Evolutionary conservation across 2,329 filamentous ascomycete species (phyloP).

Genomic region (Emergomyces orientalis): DNA sequence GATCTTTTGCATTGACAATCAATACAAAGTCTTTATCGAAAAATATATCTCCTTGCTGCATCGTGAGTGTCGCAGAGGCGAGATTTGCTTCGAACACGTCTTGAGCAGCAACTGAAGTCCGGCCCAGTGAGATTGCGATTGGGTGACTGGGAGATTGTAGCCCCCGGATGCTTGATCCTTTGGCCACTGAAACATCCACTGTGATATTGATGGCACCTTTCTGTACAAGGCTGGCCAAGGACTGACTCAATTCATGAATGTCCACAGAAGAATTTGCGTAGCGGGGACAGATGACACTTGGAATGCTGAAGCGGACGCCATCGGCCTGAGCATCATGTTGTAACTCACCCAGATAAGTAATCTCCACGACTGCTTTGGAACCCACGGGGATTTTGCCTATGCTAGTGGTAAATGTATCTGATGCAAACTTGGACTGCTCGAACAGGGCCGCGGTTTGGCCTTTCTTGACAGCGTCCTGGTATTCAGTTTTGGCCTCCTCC

Average conservation of each 20-base stretch:
- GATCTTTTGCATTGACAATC: constrained; percentile 52
- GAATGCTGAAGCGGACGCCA: constrained; percentile 60
- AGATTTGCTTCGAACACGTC: constrained; percentile 46
- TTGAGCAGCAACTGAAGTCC: constrained; percentile 39
- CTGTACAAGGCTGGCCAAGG: constrained; percentile 15
- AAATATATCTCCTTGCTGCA: constrained; percentile 25
- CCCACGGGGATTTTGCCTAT: constrained; percentile 58
- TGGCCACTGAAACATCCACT: constrained; percentile 52
- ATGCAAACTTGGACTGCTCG: constrained; percentile 50
- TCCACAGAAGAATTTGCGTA: constrained; percentile 42
- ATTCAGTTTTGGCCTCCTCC: constrained; percentile 51
- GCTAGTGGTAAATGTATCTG: constrained; percentile 59
- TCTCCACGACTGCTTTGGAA: constrained; percentile 49
- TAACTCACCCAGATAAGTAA: constrained; percentile 60
- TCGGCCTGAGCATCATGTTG: constrained; percentile 62
- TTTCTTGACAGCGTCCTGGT: constrained; percentile 47
- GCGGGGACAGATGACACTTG: constrained; percentile 56
- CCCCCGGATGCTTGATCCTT: constrained; percentile 48
- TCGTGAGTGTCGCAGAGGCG: constrained; percentile 52
- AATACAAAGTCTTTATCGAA: constrained; percentile 60
- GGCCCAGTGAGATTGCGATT: constrained; percentile 56
- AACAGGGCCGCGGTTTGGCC: constrained; percentile 57
- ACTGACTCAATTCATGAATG: constrained; percentile 10
- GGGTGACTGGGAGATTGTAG: constrained; percentile 58
- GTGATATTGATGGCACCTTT: constrained; percentile 44